Base-by-base conservation (phyloP, 2,329 filamentous ascomycete species). In the Cladorrhinum sp. region DNA sequence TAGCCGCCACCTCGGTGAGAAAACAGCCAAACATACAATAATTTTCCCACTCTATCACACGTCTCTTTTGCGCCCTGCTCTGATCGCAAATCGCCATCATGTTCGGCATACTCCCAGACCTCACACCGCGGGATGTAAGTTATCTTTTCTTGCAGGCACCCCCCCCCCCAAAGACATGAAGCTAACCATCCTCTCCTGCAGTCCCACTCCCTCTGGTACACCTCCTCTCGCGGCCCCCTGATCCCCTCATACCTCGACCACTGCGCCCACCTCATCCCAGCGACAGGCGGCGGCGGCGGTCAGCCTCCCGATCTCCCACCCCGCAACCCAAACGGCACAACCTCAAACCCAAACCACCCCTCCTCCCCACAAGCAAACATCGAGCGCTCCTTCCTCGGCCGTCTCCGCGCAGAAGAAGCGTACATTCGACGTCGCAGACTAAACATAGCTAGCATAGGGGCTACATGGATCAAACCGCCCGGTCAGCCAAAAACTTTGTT, bases 401-500 rank as follows among this genome's bases (percentile, higher is more conserved):
- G 87, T 1, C 84, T 96, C 10, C 81, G 84, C 24, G 78, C 85
- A 48, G 94, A 97, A 72, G 95, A 98, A 76, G 83, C 86, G 63
- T 83, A 86, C 61, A 82, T 96, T 65, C 84, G 88, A 58, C 83
- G 88, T 8, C 91, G 94, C 52, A 92, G 93, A 70, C 77, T 85
- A 53, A 92, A 94, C 66, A 89, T 98, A 28, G 85, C 89, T 53
- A 90, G 92, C 70, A 97, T 96, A 72, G 95, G 95, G 62, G 90
- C 88, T 66, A 85, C 84, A 50, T 99, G 95, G 95, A 87, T 99
- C 59, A 90, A 89, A 61, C 95, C 95, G 0, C 92, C 92, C 0
- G 95, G 94, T 7, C 83, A 96, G 59, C 74, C 86, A 60, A 99
- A 98, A 80, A 96, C 94, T 1, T 85, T 96, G 62, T 88, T 96